Percentiles rank a stretch among this genome's conserved stretches.
Conservation (phyloP, 495 filamentous ascomycete genomes). For the Alectoria sarmentosa region DNA sequence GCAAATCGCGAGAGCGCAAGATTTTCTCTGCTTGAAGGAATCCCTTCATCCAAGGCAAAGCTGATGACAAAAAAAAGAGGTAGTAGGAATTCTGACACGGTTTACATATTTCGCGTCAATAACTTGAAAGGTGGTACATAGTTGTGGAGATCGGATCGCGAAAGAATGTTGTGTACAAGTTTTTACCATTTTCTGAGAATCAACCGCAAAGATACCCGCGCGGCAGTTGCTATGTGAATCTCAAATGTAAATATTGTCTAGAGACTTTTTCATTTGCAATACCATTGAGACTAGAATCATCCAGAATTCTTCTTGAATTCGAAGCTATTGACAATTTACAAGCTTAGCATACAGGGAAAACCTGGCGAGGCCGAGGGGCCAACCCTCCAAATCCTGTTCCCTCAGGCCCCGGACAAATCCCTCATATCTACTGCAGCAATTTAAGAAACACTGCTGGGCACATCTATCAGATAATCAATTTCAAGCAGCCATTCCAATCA, state of each 20-base stretch:
- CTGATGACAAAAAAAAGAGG: too few relatives aligned
- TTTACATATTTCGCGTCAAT: not conserved
- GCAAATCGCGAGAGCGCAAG: not conserved
- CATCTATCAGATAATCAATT: not conserved
- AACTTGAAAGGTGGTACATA: not conserved
- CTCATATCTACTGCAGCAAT: not conserved
- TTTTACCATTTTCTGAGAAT: too few relatives aligned
- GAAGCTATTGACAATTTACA: not conserved
- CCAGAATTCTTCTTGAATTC: not conserved
- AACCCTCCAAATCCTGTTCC: not conserved
- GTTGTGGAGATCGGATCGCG: not conserved
- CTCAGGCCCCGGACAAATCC: not conserved
- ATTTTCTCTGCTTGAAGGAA: not conserved
- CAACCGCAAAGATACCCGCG: slow-evolving; percentile 7
- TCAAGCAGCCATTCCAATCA: not conserved
- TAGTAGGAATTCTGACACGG: too few relatives aligned
- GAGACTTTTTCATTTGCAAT: not conserved
- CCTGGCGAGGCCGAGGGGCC: not conserved
- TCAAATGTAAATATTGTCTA: slow-evolving; percentile 6
- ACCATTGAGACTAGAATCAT: too few relatives aligned
- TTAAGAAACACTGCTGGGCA: not conserved
- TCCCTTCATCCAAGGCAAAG: slow-evolving; percentile 14
- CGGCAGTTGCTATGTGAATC: slow-evolving; percentile 13
- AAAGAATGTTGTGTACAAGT: not conserved
- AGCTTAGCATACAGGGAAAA: not conserved